These are phyloP conservation scores for Penicillium soppii DNA, from an alignment of 495 filamentous ascomycete genomes.

Conservation along the genomic window DNA sequence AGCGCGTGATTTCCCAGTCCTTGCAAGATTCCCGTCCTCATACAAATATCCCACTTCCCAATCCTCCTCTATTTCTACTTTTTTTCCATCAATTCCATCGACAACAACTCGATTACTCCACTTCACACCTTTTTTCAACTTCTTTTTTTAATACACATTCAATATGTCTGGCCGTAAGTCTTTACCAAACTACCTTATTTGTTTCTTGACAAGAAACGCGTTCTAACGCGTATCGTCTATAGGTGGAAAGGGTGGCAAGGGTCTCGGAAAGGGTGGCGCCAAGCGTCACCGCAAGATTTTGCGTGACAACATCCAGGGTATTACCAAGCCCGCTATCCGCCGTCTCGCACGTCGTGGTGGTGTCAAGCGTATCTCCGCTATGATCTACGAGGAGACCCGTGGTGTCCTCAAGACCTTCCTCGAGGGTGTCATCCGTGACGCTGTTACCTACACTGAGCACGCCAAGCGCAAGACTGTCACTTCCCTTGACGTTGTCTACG, in stretches of 20 bases:
- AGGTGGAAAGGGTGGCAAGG: conserved; percentile 98
- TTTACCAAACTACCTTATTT: conserved; percentile 8
- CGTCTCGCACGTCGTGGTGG: conserved; percentile 99
- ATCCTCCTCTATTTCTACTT: conserved; percentile 19
- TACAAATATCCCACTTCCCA: conserved; percentile 51
- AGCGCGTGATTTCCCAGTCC: conserved; percentile 43
- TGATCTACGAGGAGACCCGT: conserved; percentile 99
- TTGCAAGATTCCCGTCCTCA: conserved; percentile 31
- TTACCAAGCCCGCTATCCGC: conserved; percentile 99
- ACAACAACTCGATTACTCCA: conserved; percentile 35
- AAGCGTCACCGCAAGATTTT: conserved; percentile 98
- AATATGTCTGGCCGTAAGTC: conserved; percentile 73
- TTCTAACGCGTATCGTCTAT: conserved; percentile 43
- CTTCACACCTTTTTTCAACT: conserved; percentile 34
- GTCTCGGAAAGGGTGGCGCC: conserved; percentile 93
- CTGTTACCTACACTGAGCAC: conserved; percentile 98
- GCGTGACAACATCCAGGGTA: conserved; percentile 97
- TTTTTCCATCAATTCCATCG: conserved; percentile 44
- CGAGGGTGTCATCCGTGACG: conserved; percentile 99
- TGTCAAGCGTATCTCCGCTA: conserved; percentile 99
- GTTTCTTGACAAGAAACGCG: conserved; percentile 18
- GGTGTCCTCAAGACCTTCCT: conserved; percentile 99
- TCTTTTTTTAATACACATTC: conserved; percentile 36
- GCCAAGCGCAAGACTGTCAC: conserved; percentile 99
- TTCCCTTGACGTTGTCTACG: conserved; percentile 95